Percentiles rank a stretch among this genome's conserved stretches.
Conservation (phyloP, 306 rosid genomes). For the Dryas octopetala region DNA sequence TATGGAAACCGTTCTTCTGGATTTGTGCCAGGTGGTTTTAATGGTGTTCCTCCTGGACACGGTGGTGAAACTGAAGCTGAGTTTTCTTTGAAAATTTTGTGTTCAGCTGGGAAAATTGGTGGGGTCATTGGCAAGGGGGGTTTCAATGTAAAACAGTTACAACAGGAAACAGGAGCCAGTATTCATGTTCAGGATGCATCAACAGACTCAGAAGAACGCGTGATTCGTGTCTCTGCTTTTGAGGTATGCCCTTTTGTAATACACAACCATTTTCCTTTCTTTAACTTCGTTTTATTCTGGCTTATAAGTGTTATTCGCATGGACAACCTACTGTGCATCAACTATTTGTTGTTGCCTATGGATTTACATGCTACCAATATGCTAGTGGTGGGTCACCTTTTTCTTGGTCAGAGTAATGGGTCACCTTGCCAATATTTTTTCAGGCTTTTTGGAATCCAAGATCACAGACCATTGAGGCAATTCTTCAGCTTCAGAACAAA, state of each 20-base stretch:
- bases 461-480: slow-evolving; percentile 38
- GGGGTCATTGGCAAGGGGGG: slow-evolving; percentile 48
- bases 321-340: neutral
- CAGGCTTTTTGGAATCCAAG: slow-evolving; percentile 32
- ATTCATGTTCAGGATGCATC: slow-evolving; percentile 38
- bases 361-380: neutral
- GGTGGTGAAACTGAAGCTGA: slow-evolving; percentile 32
- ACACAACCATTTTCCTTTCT: neutral
- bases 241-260: slow-evolving; percentile 29
- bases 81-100: slow-evolving; percentile 37
- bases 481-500: slow-evolving; percentile 38
- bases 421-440: slow-evolving; percentile 20
- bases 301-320: neutral
- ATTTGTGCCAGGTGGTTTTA: slow-evolving; percentile 15
- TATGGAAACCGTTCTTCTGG: slow-evolving; percentile 18
- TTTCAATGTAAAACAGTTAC: slow-evolving; percentile 35
- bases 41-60: slow-evolving; percentile 24
- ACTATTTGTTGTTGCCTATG: slow-evolving; percentile 16
- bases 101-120: slow-evolving; percentile 40
- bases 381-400: slow-evolving; percentile 18
- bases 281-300: neutral
- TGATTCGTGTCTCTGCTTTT: slow-evolving; percentile 36
- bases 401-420: neutral
- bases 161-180: slow-evolving; percentile 36
- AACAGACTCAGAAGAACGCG: slow-evolving; percentile 30